Base-by-base conservation (phyloP, 2,329 filamentous ascomycete species). In the Alternaria postmessia region DNA sequence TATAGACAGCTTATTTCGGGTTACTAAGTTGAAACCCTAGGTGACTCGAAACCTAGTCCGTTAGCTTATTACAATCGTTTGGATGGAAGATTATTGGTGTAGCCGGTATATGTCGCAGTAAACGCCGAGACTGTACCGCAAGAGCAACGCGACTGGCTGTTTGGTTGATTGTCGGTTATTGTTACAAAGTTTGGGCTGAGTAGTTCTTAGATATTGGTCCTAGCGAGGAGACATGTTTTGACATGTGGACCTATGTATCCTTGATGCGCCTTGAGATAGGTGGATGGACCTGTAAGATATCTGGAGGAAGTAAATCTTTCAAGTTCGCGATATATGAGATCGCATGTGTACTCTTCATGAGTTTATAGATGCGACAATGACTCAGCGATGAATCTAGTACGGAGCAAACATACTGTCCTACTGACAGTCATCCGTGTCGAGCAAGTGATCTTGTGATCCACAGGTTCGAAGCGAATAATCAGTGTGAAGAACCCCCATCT, bases 71-170 rank as follows among this genome's bases (percentile, higher is more conserved):
- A 22, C 20, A 22, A 22, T 22, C 20, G 20, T 22, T 22, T 22
- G 20, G 20, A 22, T 22, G 20, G 20, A 22, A 22, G 20, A 22
- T 76, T 75, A 12, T 68, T 79, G 51, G 76, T 80, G 4, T 80
- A 78, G 78, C 79, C 79, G 3, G 66, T 81, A 2, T 80, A 77
- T 51, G 77, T 80, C 16, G 73, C 75, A 7, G 71, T 74, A 7
- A 78, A 78, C 39, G 74, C 78, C 0, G 75, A 79, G 30, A 75
- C 70, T 0, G 69, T 80, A 6, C 69, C 77, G 1, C 70, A 75
- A 48, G 62, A 61, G 6, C 79, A 81, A 55, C 70, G 73, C 22
- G 69, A 75, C 34, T 81, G 79, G 79, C 59, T 81, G 2, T 65
- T 68, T 1, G 74, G 75, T 16, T 68, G 77, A 16, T 63, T 81